These are phyloP conservation scores for Carex pumila DNA, from an alignment of 176 grass and related monocot genomes.

Conservation along the genomic window DNA sequence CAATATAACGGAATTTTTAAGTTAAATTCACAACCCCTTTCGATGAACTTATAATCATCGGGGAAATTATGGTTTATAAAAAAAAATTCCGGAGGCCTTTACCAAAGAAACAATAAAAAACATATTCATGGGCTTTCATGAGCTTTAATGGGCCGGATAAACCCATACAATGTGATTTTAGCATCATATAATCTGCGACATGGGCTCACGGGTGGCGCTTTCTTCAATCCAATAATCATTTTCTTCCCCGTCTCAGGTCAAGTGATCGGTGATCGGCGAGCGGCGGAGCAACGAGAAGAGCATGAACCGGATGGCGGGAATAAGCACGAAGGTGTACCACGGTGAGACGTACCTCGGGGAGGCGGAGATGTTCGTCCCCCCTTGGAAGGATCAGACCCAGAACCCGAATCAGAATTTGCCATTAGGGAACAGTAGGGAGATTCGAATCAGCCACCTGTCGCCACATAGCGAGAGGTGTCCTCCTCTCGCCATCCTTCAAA, in stretches of 20 bases:
- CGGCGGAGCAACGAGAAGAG: not conserved
- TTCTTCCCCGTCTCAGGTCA: not conserved
- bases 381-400: conserved; percentile 13
- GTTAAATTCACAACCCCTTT: no score
- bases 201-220: not conserved
- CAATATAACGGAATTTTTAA: no score
- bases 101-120: not conserved
- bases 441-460: conserved; percentile 84
- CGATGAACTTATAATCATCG: no score
- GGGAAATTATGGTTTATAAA: no score
- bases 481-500: conserved; percentile 81
- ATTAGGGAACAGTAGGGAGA: conserved; percentile 63
- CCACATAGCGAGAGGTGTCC: conserved; percentile 68
- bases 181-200: not conserved
- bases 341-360: conserved; percentile 69
- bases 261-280: not conserved
- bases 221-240: not conserved
- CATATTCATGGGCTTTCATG: not conserved
- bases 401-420: conserved; percentile 26
- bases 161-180: not conserved
- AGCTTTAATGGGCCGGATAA: not conserved
- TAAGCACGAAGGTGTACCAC: conserved; percentile 69
- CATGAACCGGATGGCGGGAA: conserved; percentile 19
- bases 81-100: no score
- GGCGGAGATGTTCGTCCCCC: conserved; percentile 47